Conservation (phyloP, 1,284 basidiomycete genomes). For the Wallemia mellicola region DNA sequence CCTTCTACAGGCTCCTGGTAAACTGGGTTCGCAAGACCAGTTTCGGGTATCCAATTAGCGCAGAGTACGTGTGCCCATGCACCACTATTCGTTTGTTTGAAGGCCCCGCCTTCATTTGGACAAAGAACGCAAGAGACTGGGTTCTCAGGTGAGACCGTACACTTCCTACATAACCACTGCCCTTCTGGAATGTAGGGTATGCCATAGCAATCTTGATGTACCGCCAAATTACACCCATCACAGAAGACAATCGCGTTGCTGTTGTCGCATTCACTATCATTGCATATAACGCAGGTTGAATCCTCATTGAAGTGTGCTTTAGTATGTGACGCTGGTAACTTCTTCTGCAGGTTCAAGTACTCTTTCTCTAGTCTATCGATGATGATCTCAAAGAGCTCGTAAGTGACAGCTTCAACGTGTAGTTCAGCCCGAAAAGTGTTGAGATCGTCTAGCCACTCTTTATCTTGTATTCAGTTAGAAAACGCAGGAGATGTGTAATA, state of each 20-base stretch:
- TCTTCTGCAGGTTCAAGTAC: slow-evolving; percentile 87
- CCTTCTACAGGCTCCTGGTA: slow-evolving; percentile 98
- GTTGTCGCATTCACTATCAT: slow-evolving; percentile 94
- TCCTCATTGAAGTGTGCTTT: slow-evolving; percentile 62
- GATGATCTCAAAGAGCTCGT: slow-evolving; percentile 78
- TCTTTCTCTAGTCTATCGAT: slow-evolving; percentile 97
- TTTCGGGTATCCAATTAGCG: slow-evolving; percentile 94
- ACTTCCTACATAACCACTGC: slow-evolving; percentile 96
- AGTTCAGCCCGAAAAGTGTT: slow-evolving; percentile 58
- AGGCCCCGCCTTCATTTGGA: slow-evolving; percentile 87
- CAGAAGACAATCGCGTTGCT: slow-evolving; percentile 98
- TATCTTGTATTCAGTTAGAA: no score
- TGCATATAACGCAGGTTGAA: slow-evolving; percentile 83
- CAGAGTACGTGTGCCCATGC: slow-evolving; percentile 93
- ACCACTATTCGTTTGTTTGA: slow-evolving; percentile 80
- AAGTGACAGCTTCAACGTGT: slow-evolving; percentile 38
- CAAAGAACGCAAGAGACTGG: slow-evolving; percentile 82
- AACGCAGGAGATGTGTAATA: no score
- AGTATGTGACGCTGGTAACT: slow-evolving; percentile 63
- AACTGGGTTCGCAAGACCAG: slow-evolving; percentile 68
- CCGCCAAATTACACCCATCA: slow-evolving; percentile 93
- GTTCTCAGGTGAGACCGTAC: slow-evolving; percentile 85
- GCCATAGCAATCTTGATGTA: slow-evolving; percentile 98
- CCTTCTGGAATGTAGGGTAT: slow-evolving; percentile 98
- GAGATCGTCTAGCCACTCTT: slow-evolving; percentile 50